phyloP scores from a whole-genome alignment of 768 basidiomycete species.

The Cubamyces sp. region DNA sequence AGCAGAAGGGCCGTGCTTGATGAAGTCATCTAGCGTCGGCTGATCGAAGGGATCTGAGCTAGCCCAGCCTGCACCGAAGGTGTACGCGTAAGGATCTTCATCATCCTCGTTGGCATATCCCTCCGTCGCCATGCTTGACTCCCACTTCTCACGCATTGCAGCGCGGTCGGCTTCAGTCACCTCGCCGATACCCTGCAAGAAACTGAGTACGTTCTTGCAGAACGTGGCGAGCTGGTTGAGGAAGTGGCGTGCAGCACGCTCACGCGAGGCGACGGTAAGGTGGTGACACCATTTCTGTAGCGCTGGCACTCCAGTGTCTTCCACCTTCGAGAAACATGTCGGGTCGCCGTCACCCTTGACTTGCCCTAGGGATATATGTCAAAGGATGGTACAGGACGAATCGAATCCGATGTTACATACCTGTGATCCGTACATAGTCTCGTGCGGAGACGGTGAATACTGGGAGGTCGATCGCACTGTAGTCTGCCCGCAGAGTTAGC shows the following conservation, averaged over 20 bases:
- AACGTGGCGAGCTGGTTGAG: conserved; percentile 53
- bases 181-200: conserved; percentile 54
- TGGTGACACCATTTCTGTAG: conserved; percentile 62
- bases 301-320: conserved; percentile 59
- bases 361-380: conserved; percentile 45
- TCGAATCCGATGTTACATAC: conserved; percentile 34
- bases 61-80: conserved; percentile 13
- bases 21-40: conserved; percentile 36
- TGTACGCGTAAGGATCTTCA: conserved; percentile 17
- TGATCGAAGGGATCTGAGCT: conserved; percentile 34
- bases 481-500: conserved; percentile 45
- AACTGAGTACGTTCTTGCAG: conserved; percentile 49
- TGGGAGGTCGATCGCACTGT: conserved; percentile 61
- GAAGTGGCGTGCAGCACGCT: conserved; percentile 48
- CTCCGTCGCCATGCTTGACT: conserved; percentile 41
- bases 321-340: conserved; percentile 54
- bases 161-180: conserved; percentile 57
- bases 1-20: conserved; percentile 22
- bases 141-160: conserved; percentile 55
- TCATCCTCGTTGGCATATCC: conserved; percentile 33
- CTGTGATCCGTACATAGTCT: conserved; percentile 60
- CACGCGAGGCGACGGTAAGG: conserved; percentile 56
- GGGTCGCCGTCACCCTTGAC: conserved; percentile 64
- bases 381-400: background rate
- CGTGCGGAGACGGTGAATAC: conserved; percentile 65